phyloP scores from a whole-genome alignment of 371 early-diverging fungal species.

The Mortierella sp. region DNA sequence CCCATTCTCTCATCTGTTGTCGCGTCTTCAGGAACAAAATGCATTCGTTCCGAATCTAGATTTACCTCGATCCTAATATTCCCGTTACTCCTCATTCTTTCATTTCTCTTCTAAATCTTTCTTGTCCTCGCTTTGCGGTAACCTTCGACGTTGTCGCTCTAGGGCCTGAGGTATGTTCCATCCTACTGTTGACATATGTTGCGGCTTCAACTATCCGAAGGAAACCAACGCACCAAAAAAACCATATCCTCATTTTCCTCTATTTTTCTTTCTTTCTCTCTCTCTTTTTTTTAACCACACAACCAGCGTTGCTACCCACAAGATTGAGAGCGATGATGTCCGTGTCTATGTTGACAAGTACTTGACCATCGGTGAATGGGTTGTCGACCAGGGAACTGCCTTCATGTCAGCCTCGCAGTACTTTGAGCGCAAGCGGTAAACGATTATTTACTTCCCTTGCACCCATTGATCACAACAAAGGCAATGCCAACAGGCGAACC shows the following conservation, averaged over 20 bases:
- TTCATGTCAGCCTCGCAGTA: constrained; percentile 69
- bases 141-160: neutral
- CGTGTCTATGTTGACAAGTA: constrained; percentile 68
- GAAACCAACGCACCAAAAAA: too few species aligned
- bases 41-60: neutral
- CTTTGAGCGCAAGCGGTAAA: constrained; percentile 74
- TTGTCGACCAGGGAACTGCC: constrained; percentile 68
- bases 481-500: neutral
- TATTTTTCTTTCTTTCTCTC: neutral
- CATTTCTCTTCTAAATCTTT: neutral
- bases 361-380: constrained; percentile 77
- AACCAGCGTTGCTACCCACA: constrained; percentile 64
- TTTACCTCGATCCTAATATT: neutral
- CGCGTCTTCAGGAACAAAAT: neutral
- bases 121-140: neutral
- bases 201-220: neutral
- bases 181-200: neutral
- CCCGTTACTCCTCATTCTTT: neutral
- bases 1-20: neutral
- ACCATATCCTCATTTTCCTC: neutral
- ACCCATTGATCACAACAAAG: neutral
- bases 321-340: constrained; percentile 71
- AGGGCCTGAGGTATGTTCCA: constrained; percentile 28
- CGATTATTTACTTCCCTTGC: neutral
- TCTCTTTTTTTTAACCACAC: neutral